Conservation (phyloP, 75 land plant species). For the Sequoiadendron giganteum region DNA sequence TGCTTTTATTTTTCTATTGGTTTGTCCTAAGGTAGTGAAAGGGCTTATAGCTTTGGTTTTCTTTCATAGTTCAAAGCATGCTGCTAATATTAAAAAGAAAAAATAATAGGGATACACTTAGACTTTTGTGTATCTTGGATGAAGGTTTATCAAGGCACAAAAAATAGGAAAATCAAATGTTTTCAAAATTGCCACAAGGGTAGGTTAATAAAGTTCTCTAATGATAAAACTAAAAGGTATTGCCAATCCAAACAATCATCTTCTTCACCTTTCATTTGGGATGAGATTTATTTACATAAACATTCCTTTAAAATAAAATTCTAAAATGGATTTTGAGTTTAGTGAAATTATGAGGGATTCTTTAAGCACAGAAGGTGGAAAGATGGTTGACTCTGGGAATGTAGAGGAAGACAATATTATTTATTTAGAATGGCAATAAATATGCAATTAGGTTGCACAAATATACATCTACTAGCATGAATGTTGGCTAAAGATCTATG, state of each 20-base stretch:
- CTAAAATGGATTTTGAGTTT: constrained; percentile 5
- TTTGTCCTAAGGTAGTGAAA: neutral
- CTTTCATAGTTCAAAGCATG: neutral
- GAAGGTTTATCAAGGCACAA: neutral
- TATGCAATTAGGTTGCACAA: constrained; percentile 68
- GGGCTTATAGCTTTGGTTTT: neutral
- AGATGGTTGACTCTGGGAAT: constrained; percentile 13
- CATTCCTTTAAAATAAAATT: neutral
- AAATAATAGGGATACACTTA: neutral
- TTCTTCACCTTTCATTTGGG: neutral
- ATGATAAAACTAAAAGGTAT: neutral
- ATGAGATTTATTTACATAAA: constrained; percentile 3
- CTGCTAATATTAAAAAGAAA: neutral
- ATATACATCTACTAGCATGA: constrained; percentile 72
- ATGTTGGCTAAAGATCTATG: constrained; percentile 26
- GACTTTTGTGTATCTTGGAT: neutral
- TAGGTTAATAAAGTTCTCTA: neutral
- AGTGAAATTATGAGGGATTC: neutral
- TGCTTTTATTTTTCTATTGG: neutral
- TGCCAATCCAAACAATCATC: constrained; percentile 1
- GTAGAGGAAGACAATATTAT: constrained; percentile 55
- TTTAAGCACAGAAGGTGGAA: neutral
- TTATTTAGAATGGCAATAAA: constrained; percentile 66
- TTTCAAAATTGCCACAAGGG: neutral
- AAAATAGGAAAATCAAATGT: neutral